Base-by-base conservation (phyloP, 1,284 basidiomycete species). In the Athelia psychrophila region DNA sequence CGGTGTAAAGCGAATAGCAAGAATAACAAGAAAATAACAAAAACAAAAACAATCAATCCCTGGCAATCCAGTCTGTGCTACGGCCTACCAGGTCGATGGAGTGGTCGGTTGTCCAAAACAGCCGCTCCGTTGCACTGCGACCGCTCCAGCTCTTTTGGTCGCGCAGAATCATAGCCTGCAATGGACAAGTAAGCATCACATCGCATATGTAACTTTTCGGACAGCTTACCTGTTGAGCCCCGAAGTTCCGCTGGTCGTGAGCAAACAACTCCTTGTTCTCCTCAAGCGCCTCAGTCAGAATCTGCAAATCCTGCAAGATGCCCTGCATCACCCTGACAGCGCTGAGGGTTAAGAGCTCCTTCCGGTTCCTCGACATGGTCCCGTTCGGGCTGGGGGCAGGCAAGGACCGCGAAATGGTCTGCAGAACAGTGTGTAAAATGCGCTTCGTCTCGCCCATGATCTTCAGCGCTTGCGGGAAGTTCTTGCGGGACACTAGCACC, bases 131-230 rank as follows among this genome's bases (percentile, higher is more conserved):
- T 16, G 90, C 84, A 58, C 90, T 93, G 50, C 92, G 78, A 20
- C 84, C 84, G 55, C 85, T 95, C 94, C 94, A 97, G 63, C 87
- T 88, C 70, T 93, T 93, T 69, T 98, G 95, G 62, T 94, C 88
- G 30, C 94, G 80, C 16, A 97, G 75, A 54, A 97, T 92, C 83
- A 95, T 93, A 19, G 93, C 93, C 88, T 95, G 63, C 8, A 44
- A 51, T 49, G 51, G 51, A 50, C 45, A 54, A 48, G 47, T 46
- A 49, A 58, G 49, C 33, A 57, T 56, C 40, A 56, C 45, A 27
- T 54, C 22, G 44, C 42, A 24, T 56, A 33, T 18, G 38, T 23
- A 19, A 18, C 49, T 19, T 10, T 12, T 24, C 47, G 13, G 23
- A 73, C 79, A 35, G 33, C 33, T 56, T 59, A 92, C 91, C 83